Evolutionary conservation across 2,329 filamentous ascomycete genomes (phyloP).

Genomic region (Cadophora gregata): DNA sequence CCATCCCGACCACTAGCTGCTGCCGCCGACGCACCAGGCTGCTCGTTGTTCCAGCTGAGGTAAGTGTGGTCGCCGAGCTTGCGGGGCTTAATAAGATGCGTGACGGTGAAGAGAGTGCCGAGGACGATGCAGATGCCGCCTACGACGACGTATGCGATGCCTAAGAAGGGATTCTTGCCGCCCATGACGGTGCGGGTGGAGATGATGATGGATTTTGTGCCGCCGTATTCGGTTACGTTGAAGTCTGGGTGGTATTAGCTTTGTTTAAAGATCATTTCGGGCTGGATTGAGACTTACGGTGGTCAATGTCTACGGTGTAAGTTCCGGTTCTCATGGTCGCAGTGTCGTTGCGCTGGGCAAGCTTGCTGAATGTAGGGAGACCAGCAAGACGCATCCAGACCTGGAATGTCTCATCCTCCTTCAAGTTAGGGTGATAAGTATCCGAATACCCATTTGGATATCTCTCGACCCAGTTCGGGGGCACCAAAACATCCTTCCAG

Average conservation of each 20-base stretch:
- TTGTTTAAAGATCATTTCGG: not conserved
- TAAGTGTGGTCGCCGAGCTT: slow-evolving; percentile 99
- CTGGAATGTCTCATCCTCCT: slow-evolving; percentile 83
- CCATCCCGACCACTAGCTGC: slow-evolving; percentile 61
- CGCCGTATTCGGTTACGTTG: slow-evolving; percentile 77
- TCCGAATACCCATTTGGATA: slow-evolving; percentile 75
- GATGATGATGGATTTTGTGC: slow-evolving; percentile 88
- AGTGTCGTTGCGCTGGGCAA: slow-evolving; percentile 82
- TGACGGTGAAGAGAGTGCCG: slow-evolving; percentile 85
- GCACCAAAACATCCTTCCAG: slow-evolving; percentile 71
- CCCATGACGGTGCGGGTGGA: slow-evolving; percentile 92
- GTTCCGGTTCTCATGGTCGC: slow-evolving; percentile 69
- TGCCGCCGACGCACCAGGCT: slow-evolving; percentile 58
- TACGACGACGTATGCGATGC: slow-evolving; percentile 94
- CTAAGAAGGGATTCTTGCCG: slow-evolving; percentile 92
- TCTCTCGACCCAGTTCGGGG: slow-evolving; percentile 80
- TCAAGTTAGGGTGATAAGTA: slow-evolving; percentile 69
- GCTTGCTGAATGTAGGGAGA: slow-evolving; percentile 91
- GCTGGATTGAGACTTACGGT: slow-evolving; percentile 79
- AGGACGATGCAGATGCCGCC: slow-evolving; percentile 91
- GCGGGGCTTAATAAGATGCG: slow-evolving; percentile 90
- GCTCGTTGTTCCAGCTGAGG: slow-evolving; percentile 88
- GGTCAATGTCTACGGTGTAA: slow-evolving; percentile 78
- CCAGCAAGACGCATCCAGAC: slow-evolving; percentile 99
- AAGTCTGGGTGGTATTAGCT: slow-evolving; percentile 66